A percentile compares a stretch with the other conserved stretches of the same genome.
Conservation (phyloP, 108 stramenopile species). For the Nitzschia sp. region DNA sequence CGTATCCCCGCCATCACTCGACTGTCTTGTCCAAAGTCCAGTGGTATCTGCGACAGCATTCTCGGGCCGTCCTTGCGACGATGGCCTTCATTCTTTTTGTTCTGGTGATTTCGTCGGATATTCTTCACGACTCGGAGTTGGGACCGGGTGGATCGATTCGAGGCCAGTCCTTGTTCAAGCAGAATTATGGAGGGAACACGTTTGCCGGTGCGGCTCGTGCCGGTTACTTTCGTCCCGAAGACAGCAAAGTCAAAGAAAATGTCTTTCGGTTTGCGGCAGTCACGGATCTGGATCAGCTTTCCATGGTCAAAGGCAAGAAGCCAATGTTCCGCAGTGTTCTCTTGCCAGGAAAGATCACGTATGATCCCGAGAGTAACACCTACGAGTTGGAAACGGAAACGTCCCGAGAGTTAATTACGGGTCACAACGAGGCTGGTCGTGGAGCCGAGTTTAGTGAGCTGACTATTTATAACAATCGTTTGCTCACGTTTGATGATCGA, state of each 20-base stretch:
- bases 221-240: constrained; percentile 69
- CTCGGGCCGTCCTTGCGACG: constrained; percentile 32
- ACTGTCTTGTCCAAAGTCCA: constrained; percentile 35
- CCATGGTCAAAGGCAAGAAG: constrained; percentile 57
- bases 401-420: constrained; percentile 61
- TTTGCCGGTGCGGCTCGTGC: constrained; percentile 71
- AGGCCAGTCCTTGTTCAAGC: not conserved
- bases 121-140: constrained; percentile 20
- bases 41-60: constrained; percentile 36
- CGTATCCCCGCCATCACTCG: constrained; percentile 48
- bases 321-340: constrained; percentile 67
- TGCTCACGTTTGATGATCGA: constrained; percentile 93
- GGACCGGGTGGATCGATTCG: constrained; percentile 17
- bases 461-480: constrained; percentile 76
- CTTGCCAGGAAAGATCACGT: constrained; percentile 62
- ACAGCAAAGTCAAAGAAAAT: constrained; percentile 43
- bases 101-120: constrained; percentile 38
- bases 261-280: constrained; percentile 82
- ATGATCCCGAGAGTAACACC: constrained; percentile 31
- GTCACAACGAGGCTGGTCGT: constrained; percentile 94
- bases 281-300: constrained; percentile 86
- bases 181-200: not conserved
- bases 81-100: constrained; percentile 39
- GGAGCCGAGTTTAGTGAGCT: constrained; percentile 94
- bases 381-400: constrained; percentile 64